Conservation (phyloP, 1,139 yeast species). For the Lodderomyces jiufengensis region DNA sequence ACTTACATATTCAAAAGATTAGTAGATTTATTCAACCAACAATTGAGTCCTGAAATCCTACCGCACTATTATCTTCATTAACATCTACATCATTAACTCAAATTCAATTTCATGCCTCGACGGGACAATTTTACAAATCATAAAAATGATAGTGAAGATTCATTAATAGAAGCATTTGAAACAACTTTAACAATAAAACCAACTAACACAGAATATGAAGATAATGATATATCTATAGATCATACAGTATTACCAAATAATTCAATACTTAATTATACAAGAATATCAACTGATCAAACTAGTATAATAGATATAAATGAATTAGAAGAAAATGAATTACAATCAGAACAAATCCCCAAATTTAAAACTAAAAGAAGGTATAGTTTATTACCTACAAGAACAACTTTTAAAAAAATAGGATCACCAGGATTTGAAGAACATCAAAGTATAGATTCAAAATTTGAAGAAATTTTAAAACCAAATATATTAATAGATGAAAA, state of each 20-base stretch:
- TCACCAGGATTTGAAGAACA: slow-evolving; percentile 17
- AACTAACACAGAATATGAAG: slow-evolving; percentile 37
- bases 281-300: slow-evolving; percentile 18
- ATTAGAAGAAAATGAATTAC: slow-evolving; percentile 30
- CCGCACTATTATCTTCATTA: too few relatives aligned
- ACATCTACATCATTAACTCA: too few relatives aligned
- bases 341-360: slow-evolving; percentile 36
- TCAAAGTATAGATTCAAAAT: slow-evolving; percentile 19
- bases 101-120: slow-evolving; percentile 1
- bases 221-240: slow-evolving; percentile 41
- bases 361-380: slow-evolving; percentile 32
- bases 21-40: too few relatives aligned
- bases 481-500: slow-evolving; percentile 33
- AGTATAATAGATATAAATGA: slow-evolving; percentile 34
- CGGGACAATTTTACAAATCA: slow-evolving; percentile 7
- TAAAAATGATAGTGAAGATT: slow-evolving; percentile 41
- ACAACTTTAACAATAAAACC: slow-evolving; percentile 45
- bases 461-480: slow-evolving; percentile 27
- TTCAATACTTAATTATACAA: slow-evolving; percentile 22
- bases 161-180: slow-evolving; percentile 46
- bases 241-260: slow-evolving; percentile 37
- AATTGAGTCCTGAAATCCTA: too few relatives aligned
- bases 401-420: slow-evolving; percentile 13
- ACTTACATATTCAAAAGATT: too few relatives aligned
- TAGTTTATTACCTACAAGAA: slow-evolving; percentile 24